Percentiles rank a stretch among this genome's conserved stretches.
Evolutionary conservation across 2,329 filamentous ascomycete species (phyloP).

Genomic region (Cladophialophora immunda): DNA sequence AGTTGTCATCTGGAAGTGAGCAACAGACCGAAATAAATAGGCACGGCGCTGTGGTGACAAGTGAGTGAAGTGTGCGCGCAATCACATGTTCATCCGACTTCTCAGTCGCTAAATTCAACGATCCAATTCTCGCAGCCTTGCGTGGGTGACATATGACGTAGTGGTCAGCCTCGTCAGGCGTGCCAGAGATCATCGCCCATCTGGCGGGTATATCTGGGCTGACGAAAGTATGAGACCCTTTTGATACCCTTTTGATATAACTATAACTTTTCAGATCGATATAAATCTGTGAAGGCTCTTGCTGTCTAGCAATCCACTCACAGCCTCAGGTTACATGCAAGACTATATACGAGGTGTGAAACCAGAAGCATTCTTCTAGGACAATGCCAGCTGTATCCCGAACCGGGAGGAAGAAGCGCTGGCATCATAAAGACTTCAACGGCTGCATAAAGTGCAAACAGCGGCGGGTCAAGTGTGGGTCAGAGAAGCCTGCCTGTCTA

Average conservation of each 20-base stretch:
- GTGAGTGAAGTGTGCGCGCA: conserved; percentile 52
- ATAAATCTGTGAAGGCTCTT: not conserved
- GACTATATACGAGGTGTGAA: not conserved
- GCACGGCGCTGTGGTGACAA: conserved; percentile 38
- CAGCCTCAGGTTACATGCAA: not conserved
- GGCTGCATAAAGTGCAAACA: conserved; percentile 12
- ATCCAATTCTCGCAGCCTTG: conserved; percentile 8
- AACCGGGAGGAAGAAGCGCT: conserved; percentile 43
- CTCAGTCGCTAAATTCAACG: not conserved
- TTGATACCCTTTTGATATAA: no score
- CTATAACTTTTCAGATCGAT: not conserved
- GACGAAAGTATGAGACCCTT: not conserved
- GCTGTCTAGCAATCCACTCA: not conserved
- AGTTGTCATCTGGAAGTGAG: conserved; percentile 12
- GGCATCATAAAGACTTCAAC: conserved; percentile 14
- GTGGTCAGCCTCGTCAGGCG: conserved; percentile 4
- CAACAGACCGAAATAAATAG: not conserved
- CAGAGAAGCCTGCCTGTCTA: not conserved
- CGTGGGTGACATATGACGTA: not conserved
- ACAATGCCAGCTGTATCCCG: conserved; percentile 54
- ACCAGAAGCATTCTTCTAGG: conserved; percentile 42
- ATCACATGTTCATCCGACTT: not conserved
- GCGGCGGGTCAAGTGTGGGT: conserved; percentile 10
- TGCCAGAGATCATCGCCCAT: not conserved
- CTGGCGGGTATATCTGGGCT: not conserved